Conservation (phyloP, 257 asterid genomes). For the Handroanthus guayacan region DNA sequence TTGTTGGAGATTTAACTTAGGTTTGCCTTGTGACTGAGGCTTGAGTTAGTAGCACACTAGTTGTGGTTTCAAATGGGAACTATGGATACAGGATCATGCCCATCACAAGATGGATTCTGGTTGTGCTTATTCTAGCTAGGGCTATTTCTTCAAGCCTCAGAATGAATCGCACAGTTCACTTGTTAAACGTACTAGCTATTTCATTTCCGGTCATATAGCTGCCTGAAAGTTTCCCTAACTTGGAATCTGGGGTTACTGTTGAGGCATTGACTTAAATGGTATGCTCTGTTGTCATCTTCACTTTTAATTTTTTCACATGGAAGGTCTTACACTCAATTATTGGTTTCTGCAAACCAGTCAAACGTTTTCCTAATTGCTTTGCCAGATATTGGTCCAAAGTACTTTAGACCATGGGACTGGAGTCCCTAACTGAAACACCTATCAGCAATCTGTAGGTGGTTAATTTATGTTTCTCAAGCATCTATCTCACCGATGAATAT, state of each 20-base stretch:
- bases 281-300: background rate
- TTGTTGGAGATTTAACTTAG: background rate
- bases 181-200: background rate
- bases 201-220: background rate
- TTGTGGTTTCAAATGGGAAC: background rate
- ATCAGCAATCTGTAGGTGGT: background rate
- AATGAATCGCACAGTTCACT: background rate
- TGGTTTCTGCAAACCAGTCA: too few relatives aligned
- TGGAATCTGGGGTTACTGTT: constrained; percentile 19
- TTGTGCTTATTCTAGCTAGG: constrained; percentile 8
- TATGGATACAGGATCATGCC: background rate
- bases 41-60: background rate
- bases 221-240: background rate
- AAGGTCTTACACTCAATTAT: background rate
- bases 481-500: constrained; percentile 6
- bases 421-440: constrained; percentile 11
- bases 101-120: background rate
- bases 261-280: background rate
- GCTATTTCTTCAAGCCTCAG: constrained; percentile 14
- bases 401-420: constrained; percentile 1
- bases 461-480: constrained; percentile 18
- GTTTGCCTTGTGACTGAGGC: background rate
- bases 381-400: background rate
- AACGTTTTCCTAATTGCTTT: background rate
- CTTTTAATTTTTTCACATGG: background rate